Conservation (phyloP, 1,139 yeast species). For the Nakaseomyces nivariensis region DNA sequence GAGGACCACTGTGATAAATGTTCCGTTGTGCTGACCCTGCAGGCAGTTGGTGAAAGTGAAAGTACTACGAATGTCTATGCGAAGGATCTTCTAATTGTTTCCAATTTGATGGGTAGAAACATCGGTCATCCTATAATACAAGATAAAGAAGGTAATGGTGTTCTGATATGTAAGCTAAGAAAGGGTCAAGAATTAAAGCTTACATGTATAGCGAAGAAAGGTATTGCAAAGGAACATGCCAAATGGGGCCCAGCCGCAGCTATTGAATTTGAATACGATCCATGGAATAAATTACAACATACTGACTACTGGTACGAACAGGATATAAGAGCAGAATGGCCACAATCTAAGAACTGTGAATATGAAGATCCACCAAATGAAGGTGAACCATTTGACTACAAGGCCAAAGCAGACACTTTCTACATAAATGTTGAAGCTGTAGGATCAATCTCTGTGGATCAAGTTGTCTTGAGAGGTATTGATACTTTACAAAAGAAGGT, state of each 20-base stretch:
- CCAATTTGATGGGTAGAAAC: constrained; percentile 33
- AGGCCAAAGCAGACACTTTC: constrained; percentile 69
- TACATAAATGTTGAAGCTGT: constrained; percentile 89
- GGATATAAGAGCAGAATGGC: constrained; percentile 87
- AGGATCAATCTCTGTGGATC: constrained; percentile 81
- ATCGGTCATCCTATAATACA: constrained; percentile 80
- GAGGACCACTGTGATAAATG: constrained; percentile 95
- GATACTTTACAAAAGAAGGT: constrained; percentile 79
- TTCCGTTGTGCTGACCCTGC: constrained; percentile 74
- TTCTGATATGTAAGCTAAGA: constrained; percentile 79
- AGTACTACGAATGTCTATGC: constrained; percentile 86
- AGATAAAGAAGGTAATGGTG: constrained; percentile 72
- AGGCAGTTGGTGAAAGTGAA: constrained; percentile 83
- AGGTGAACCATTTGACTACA: constrained; percentile 77
- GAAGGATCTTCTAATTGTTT: constrained; percentile 58
- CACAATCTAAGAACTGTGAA: constrained; percentile 74
- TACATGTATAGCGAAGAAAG: constrained; percentile 93
- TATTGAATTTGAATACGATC: constrained; percentile 96
- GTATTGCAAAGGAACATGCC: constrained; percentile 96
- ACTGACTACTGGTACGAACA: constrained; percentile 96
- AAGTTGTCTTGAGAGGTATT: constrained; percentile 76
- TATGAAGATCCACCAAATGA: constrained; percentile 95
- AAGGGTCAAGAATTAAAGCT: constrained; percentile 85
- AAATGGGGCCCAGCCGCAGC: constrained; percentile 98
- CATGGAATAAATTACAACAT: constrained; percentile 96